Base-by-base conservation (phyloP, 176 grass and related monocot species). In the Cocos nucifera region DNA sequence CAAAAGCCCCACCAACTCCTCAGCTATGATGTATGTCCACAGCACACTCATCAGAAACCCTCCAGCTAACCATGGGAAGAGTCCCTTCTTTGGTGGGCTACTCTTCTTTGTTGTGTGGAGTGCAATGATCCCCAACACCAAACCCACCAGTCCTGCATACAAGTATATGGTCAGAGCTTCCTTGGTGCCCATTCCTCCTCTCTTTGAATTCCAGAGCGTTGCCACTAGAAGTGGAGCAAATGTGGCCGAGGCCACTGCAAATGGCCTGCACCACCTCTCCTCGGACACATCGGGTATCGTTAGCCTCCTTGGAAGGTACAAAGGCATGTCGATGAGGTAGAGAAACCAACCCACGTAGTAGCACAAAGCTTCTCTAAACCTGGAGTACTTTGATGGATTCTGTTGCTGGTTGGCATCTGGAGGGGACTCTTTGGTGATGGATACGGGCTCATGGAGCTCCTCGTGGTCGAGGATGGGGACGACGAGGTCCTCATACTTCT, bases 21-120 rank as follows among this genome's bases (percentile, higher is more conserved):
- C 54, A 3, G 54, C 54, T 18, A 56, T 56, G 17, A 56, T 56
- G 54, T 56, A 56, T 3, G 54, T 56, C 54, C 54, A 56, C 22
- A 56, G 10, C 54, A 56, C 54, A 21, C 54, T 56, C 54, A 56
- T 56, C 54, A 56, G 54, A 10, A 56, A 56, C 19, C 54, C 54
- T 56, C 19, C 54, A 7, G 54, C 54, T 17, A 56, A 17, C 54
- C 54, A 56, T 21, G 54, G 54, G 54, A 56, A 56, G 2, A 56
- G 19, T 10, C 10, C 21, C 54, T 20, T 22, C 19, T 56, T 56
- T 12, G 54, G 54, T 10, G 54, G 54, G 54, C 8, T 22, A 9
- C 0, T 56, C 54, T 56, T 56, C 19, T 56, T 56, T 21, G 54
- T 56, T 6, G 54, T 56, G n/a, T 56, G 54, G 19, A 56, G 19